Evolutionary conservation across 768 basidiomycete species (phyloP).

Genomic region (Calocybe cyanea): DNA sequence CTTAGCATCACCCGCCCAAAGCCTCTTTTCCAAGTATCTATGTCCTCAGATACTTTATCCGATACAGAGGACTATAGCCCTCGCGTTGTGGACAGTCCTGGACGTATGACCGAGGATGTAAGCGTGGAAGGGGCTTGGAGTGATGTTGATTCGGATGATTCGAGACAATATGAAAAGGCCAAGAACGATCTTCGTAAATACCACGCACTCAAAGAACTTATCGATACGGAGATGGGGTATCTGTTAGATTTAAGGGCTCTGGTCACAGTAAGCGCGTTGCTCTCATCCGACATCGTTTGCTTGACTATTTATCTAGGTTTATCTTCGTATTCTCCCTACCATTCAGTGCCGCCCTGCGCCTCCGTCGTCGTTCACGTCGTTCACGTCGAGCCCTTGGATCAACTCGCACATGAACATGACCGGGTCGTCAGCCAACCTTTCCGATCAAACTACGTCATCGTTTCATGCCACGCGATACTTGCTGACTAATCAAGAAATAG

Average conservation of each 20-base stretch:
- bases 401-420: constrained; percentile 38
- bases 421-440: constrained; percentile 19
- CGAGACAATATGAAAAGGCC: constrained; percentile 26
- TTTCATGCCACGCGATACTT: constrained; percentile 38
- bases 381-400: constrained; percentile 41
- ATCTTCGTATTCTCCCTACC: constrained; percentile 54
- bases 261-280: constrained; percentile 53
- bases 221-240: constrained; percentile 83
- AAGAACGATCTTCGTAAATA: constrained; percentile 52
- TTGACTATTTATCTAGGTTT: constrained; percentile 43
- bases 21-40: constrained; percentile 30
- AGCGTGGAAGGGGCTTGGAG: constrained; percentile 24
- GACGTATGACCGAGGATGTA: constrained; percentile 16
- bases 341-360: constrained; percentile 38
- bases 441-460: constrained; percentile 20
- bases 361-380: constrained; percentile 37
- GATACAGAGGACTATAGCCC: constrained; percentile 25
- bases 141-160: constrained; percentile 25
- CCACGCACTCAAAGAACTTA: constrained; percentile 81
- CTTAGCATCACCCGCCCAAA: constrained; percentile 13
- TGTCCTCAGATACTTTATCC: constrained; percentile 19
- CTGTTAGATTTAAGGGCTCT: constrained; percentile 73
- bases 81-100: constrained; percentile 14
- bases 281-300: neutral
- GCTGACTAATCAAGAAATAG: constrained; percentile 56